Base-by-base conservation (phyloP, 1,139 yeast species). In the Nadsonia starkeyi-henricii region DNA sequence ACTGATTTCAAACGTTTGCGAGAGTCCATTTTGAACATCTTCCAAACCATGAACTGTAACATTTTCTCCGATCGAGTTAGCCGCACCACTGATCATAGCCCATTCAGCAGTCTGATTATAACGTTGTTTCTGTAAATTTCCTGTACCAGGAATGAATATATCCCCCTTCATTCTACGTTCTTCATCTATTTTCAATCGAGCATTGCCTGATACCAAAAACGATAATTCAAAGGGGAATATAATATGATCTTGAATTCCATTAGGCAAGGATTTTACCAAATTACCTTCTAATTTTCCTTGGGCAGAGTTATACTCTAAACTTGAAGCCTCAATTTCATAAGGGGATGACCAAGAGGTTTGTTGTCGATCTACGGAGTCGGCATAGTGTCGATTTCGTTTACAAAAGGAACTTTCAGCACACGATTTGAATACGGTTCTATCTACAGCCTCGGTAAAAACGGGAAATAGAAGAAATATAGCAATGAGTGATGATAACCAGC, bases 381-480 rank as follows among this genome's bases (percentile, higher is more conserved):
- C 91, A 62, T 75, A 88, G 52, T 77, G 78, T 48, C 93, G 68
- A 59, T 91, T 86, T 60, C 98, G 72, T 47, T 74, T 68, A 62
- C 98, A 91, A 62, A 91, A 89, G 8, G 96, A 94, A 20, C 89
- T 76, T 57, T 84, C 81, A 12, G 71, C 78, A 66, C 98, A 91
- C 17, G 74, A 77, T 63, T 85, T 85, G 70, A 89, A 85, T 51
- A 33, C 39, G 12, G 15, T 3, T 15, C 12, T 33, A 33, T 33
- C 39, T 4, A 33, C 39, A 9, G 39, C 39, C 15, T 33, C 12
- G 12, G 12, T 15, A 8, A 33, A 33, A n/a, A 33, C 12, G 12
- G 39, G 17, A 33, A 33, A n/a, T 9, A 33, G 17, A n/a, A 8
- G 17, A 13, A 33, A 15, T 23, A 23, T 5, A 23, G 28, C 28